phyloP scores from a whole-genome alignment of 2,329 filamentous ascomycete species.

The Zarea fungicola region DNA sequence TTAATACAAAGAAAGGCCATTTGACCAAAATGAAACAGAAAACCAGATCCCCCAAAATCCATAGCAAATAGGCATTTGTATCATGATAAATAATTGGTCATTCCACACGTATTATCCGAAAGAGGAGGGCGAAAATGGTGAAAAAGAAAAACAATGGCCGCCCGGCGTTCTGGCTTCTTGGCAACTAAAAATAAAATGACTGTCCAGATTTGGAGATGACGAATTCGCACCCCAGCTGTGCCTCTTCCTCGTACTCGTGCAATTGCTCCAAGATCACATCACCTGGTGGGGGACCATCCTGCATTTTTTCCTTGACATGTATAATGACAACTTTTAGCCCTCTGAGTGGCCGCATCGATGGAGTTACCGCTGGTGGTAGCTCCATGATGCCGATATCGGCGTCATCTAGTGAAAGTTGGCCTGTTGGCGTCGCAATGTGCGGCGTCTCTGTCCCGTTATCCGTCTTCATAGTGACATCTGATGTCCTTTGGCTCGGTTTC shows the following conservation, averaged over 20 bases:
- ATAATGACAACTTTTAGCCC: constrained; percentile 83
- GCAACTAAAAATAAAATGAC: constrained; percentile 42
- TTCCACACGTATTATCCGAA: constrained; percentile 3
- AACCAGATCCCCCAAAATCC: no score
- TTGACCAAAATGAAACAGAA: no score
- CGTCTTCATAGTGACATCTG: constrained; percentile 14
- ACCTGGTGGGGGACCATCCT: constrained; percentile 60
- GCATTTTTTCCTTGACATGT: constrained; percentile 83
- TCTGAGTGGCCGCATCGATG: constrained; percentile 47
- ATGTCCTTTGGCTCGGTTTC: constrained; percentile 21
- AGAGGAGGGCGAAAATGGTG: no score
- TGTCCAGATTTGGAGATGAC: constrained; percentile 64
- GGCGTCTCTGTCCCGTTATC: constrained; percentile 30
- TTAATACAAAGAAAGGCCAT: no score
- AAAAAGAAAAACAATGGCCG: constrained; percentile 17
- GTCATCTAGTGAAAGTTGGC: constrained; percentile 39
- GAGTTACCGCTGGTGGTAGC: constrained; percentile 16
- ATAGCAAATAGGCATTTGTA: no score
- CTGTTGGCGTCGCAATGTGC: constrained; percentile 42
- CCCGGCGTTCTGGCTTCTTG: not conserved
- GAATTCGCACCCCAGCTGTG: constrained; percentile 73
- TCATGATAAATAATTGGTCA: no score
- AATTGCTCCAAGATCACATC: constrained; percentile 69
- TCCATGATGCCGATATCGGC: constrained; percentile 22
- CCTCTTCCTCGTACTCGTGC: constrained; percentile 57